These are phyloP conservation scores for Lipomyces orientalis DNA, from an alignment of 805 yeast genomes.

Conservation along the genomic window DNA sequence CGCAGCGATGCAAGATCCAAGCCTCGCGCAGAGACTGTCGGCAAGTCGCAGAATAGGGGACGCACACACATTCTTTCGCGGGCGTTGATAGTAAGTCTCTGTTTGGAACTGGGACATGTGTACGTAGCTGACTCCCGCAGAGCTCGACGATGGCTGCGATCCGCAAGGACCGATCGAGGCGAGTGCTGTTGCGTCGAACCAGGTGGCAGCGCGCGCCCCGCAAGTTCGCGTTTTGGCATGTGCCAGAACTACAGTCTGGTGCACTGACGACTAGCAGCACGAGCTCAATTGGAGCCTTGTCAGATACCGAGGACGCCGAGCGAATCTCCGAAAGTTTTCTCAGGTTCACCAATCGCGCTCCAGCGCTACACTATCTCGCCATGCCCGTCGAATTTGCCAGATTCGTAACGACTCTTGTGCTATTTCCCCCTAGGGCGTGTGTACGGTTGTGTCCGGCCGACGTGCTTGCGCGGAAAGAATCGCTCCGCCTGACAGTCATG, in stretches of 20 bases:
- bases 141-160: neutral
- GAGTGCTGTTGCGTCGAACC: neutral
- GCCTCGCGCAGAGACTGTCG: neutral
- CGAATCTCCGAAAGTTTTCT: neutral
- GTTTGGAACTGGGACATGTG: neutral
- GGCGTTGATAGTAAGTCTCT: neutral
- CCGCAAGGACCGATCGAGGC: neutral
- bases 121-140: neutral
- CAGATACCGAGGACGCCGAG: neutral
- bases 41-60: neutral
- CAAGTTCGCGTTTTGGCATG: neutral
- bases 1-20: neutral
- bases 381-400: slow-evolving; percentile 3
- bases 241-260: neutral
- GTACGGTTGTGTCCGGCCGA: neutral
- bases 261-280: neutral
- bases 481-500: slow-evolving; percentile 17
- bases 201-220: neutral
- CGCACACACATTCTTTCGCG: neutral
- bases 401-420: slow-evolving; percentile 7
- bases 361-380: neutral
- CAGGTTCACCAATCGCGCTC: neutral
- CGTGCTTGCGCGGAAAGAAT: slow-evolving; percentile 1
- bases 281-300: neutral
- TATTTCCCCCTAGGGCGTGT: slow-evolving; percentile 8